Evolutionary conservation across 2,329 filamentous ascomycete species (phyloP), one percentile per base, ranked within the genome.

Genomic region (Neophaeococcomyces mojaviensis): DNA sequence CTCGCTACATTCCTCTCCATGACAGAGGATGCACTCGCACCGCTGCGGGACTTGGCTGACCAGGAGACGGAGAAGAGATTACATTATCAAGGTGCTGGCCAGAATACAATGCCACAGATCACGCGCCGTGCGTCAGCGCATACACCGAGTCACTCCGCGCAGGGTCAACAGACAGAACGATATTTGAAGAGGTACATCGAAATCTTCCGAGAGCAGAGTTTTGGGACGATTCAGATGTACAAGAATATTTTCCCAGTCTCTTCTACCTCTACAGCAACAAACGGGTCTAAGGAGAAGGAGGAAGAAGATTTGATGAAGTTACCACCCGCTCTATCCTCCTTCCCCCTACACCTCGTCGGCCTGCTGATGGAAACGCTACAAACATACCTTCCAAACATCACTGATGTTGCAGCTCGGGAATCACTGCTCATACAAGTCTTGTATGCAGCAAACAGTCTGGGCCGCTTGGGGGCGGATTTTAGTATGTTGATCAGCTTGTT

Each of bases 131-230:
- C 32, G 12, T 37, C 42, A 28, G 5, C 32, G 26, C 40, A 28
- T 36, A 15, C 31, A 9, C 40, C 30, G 20, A 15, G 3, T 2
- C n/a, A 26, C 12, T 16, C 48, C 2, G 26, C 54, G 10, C 40
- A 79, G 1, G 90, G 90, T 0, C 88, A 94, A 59, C 92, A 97
- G 63, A 96, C 89, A 1, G 92, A 97, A 64, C 78, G 88, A 42
- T 98, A 88, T 59, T 70, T 98, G 35, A 98, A 97, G 65, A 79
- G 89, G 39, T 98, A 94, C 65, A 86, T 98, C 58, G 92, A 98
- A 62, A 88, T 98, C 22, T 97, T 97, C 63, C 84, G 92, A 43
- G 92, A 98, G 66, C 92, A 98, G 65, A 95, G 87, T 61, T 98
- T 98, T 64, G 86, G 84, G 35, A 94, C 97, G 49, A 81, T 97